phyloP scores from a whole-genome alignment of 169 alveolate species.

The Cryptosporidium meleagridis region DNA sequence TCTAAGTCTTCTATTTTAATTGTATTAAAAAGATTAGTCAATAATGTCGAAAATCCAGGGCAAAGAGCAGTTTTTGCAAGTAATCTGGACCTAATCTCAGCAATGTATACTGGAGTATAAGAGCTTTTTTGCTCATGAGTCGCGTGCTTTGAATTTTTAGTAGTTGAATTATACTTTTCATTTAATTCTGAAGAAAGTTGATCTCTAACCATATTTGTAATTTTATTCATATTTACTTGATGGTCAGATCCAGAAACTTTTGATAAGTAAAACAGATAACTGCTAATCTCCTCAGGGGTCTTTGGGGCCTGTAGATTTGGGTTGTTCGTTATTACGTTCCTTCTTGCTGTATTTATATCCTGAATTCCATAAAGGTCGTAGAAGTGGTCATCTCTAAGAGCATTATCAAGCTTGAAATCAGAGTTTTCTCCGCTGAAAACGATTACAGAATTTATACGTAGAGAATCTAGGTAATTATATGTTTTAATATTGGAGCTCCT shows the following conservation, averaged over 20 bases:
- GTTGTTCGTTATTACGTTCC: constrained; percentile 37
- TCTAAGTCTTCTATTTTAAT: constrained; percentile 36
- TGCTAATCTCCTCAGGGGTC: constrained; percentile 57
- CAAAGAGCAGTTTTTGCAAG: constrained; percentile 67
- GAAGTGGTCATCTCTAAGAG: constrained; percentile 40
- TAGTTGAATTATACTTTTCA: background rate
- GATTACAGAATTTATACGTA: constrained; percentile 38
- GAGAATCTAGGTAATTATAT: background rate
- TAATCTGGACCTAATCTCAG: constrained; percentile 64
- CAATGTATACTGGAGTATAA: constrained; percentile 45
- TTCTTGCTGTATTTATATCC: constrained; percentile 28
- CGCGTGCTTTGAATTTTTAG: background rate
- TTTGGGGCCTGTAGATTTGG: constrained; percentile 61
- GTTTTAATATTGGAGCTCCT: background rate
- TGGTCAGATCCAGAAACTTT: constrained; percentile 35
- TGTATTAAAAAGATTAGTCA: constrained; percentile 39
- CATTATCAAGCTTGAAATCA: constrained; percentile 51
- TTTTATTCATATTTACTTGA: constrained; percentile 8
- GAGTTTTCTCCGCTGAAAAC: constrained; percentile 50
- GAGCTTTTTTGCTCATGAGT: constrained; percentile 14
- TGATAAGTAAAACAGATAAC: constrained; percentile 40
- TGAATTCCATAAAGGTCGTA: constrained; percentile 43
- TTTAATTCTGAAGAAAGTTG: background rate
- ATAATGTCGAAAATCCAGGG: constrained; percentile 66
- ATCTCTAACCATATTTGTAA: background rate